Percentiles rank a stretch among this genome's conserved stretches.
Evolutionary conservation across 2,329 filamentous ascomycete species (phyloP).

Genomic region (Epichloe amarillans): DNA sequence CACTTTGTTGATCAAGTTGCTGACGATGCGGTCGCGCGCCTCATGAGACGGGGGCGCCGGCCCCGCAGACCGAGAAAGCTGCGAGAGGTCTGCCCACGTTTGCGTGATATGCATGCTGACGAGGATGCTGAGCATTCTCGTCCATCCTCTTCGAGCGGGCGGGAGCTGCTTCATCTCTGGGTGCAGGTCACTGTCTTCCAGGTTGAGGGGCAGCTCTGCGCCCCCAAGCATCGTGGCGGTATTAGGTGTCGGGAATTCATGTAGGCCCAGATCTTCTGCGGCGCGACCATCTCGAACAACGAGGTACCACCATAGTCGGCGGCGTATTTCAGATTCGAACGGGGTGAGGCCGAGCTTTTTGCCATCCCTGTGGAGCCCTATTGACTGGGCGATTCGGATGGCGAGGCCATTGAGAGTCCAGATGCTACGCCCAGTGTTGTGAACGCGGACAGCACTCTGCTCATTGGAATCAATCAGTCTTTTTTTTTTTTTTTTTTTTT

Average conservation of each 20-base stretch:
- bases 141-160: constrained; percentile 35
- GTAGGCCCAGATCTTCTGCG: constrained; percentile 42
- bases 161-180: constrained; percentile 21
- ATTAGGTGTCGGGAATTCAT: constrained; percentile 4
- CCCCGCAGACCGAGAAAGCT: constrained; percentile 8
- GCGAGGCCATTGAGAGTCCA: constrained; percentile 31
- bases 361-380: constrained; percentile 42
- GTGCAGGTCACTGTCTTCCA: constrained; percentile 38
- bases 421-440: constrained; percentile 20
- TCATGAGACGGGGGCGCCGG: background rate
- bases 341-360: constrained; percentile 31
- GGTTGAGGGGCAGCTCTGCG: constrained; percentile 40
- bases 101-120: constrained; percentile 36
- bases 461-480: background rate
- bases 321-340: constrained; percentile 42
- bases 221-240: constrained; percentile 14
- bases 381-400: constrained; percentile 32
- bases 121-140: constrained; percentile 42
- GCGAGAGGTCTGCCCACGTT: constrained; percentile 12
- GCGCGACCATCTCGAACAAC: constrained; percentile 35
- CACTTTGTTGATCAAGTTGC: constrained; percentile 16
- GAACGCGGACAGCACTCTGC: constrained; percentile 13
- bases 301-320: constrained; percentile 41
- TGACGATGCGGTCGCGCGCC: constrained; percentile 26
- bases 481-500: too few relatives aligned